Base-by-base conservation (phyloP, 2,329 filamentous ascomycete species). In the Aspergillus amoenus region DNA sequence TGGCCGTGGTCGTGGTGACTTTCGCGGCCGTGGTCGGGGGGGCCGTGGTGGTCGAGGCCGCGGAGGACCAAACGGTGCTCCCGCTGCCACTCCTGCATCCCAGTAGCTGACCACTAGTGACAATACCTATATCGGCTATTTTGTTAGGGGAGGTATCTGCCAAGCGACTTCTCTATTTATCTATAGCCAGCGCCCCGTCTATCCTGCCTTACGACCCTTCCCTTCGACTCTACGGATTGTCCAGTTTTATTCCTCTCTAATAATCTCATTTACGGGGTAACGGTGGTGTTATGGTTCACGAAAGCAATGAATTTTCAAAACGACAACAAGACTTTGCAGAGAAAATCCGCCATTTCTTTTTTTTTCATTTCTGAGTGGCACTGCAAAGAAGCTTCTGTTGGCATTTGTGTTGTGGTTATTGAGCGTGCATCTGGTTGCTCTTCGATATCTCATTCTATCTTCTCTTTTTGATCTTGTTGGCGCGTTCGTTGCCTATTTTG, bases 261-360 rank as follows among this genome's bases (percentile, higher is more conserved):
- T 66, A 56, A 52, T 56, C 52, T 54, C 48, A 30, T 55, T 66
- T 55, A 63, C 62, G 27, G 60, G 63, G 52, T 66, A 57, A 62
- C 61, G 66, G 66, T 65, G 67, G 67, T 70, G 66, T 68, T 67
- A 73, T 68, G 68, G 70, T 69, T 70, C 62, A 74, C 66, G 70
- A 73, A 69, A 65, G 69, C 65, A 64, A 73, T 66, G 70, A 72
- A 68, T 70, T 55, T 60, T 53, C 61, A 53, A 61, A 61, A 65
- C 56, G 56, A 58, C 58, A 60, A 59, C 61, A 57, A 59, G 52
- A 49, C 52, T 55, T 58, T 55, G 39, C 55, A 52, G 42, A 52
- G 43, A 40, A 43, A 40, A 43, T 45, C 56, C 48, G 32, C 57
- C 56, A 56, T 55, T 39, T 32, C 41, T 46, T 32, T 46, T 53